Conservation (phyloP, 129 eudicot genomes). For the Centrapalus pauciflorus region DNA sequence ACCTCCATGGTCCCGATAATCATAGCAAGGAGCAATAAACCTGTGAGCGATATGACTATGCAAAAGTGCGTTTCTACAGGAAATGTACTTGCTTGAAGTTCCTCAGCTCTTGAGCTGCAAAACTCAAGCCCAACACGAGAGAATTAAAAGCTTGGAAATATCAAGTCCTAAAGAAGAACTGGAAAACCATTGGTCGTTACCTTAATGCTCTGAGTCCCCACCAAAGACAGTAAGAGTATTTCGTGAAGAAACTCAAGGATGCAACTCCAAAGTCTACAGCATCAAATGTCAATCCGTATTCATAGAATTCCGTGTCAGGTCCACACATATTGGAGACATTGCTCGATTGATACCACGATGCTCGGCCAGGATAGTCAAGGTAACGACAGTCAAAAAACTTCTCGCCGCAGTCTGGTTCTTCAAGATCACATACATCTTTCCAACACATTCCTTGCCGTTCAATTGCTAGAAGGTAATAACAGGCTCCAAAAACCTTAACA, state of each 20-base stretch:
- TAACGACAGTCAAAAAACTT: constrained; percentile 45
- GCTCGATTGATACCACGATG: constrained; percentile 46
- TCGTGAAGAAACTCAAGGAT: constrained; percentile 38
- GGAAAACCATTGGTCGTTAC: constrained; percentile 24
- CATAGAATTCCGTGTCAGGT: constrained; percentile 28
- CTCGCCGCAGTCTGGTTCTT: constrained; percentile 41
- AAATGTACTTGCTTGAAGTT: constrained; percentile 52
- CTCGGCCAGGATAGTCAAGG: constrained; percentile 32
- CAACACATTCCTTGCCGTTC: constrained; percentile 80
- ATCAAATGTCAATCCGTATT: constrained; percentile 47
- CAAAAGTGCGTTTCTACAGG: constrained; percentile 66
- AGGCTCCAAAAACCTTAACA: constrained; percentile 71
- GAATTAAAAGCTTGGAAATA: neutral
- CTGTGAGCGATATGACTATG: constrained; percentile 56
- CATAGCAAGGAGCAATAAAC: constrained; percentile 70
- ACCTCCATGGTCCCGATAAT: constrained; percentile 91
- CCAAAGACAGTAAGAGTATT: constrained; percentile 70
- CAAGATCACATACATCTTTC: constrained; percentile 55
- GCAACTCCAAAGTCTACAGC: constrained; percentile 42
- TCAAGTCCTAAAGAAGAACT: neutral
- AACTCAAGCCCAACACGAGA: constrained; percentile 10
- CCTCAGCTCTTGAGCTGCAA: constrained; percentile 74
- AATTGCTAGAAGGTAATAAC: constrained; percentile 65
- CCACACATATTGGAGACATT: constrained; percentile 49
- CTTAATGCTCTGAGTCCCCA: constrained; percentile 71